Conservation (phyloP, 805 yeast species). For the Metschnikowia sp. region DNA sequence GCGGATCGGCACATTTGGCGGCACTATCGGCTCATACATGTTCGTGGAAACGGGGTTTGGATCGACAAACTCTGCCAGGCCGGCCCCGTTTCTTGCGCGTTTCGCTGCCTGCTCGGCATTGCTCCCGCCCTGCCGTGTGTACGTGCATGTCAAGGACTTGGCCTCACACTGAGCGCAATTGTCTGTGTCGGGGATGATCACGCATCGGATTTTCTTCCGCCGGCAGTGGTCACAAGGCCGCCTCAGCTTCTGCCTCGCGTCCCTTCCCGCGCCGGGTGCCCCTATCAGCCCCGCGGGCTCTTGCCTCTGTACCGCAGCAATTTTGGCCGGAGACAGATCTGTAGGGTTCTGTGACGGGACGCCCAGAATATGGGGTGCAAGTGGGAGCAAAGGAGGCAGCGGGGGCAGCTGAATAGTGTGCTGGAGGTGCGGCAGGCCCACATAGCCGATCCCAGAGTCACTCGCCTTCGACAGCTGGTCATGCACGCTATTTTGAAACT, state of each 20-base stretch:
- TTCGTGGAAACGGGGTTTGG: neutral
- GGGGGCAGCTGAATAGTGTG: conserved; percentile 6
- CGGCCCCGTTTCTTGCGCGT: conserved; percentile 22
- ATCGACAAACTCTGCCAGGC: neutral
- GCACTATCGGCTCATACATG: conserved; percentile 19
- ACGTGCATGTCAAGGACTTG: conserved; percentile 72
- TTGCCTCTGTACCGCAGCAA: too few relatives aligned
- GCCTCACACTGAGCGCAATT: conserved; percentile 77
- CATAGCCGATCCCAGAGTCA: neutral
- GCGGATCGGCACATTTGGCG: conserved; percentile 45
- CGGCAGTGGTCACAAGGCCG: conserved; percentile 86
- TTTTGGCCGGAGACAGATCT: neutral
- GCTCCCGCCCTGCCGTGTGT: conserved; percentile 26
- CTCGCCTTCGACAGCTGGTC: conserved; percentile 3
- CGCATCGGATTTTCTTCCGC: conserved; percentile 75
- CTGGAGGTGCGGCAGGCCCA: neutral
- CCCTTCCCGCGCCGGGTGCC: neutral
- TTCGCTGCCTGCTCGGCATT: conserved; percentile 45
- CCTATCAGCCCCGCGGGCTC: neutral
- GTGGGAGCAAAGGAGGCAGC: conserved; percentile 5
- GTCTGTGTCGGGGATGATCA: conserved; percentile 56
- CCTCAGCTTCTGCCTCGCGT: conserved; percentile 16
- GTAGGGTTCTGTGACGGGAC: neutral
- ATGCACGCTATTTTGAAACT: conserved; percentile 29
- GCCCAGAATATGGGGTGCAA: neutral